A percentile compares a stretch with the other conserved stretches of the same genome.
These are phyloP conservation scores for Acanthamoeba lenticulata DNA, from an alignment of 208 protist species.

Conservation along the genomic window DNA sequence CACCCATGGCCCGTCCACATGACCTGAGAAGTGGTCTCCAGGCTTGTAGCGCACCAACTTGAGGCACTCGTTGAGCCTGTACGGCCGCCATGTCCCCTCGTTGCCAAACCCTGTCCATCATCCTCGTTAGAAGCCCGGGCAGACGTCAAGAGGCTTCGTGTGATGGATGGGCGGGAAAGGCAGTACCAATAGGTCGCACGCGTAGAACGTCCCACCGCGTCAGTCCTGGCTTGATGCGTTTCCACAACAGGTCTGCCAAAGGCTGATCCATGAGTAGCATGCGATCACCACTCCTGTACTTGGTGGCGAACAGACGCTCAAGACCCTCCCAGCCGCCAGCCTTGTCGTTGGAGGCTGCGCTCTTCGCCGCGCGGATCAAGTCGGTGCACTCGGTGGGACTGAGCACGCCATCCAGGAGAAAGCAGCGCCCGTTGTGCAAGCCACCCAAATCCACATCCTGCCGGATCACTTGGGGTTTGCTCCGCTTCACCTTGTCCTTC, in stretches of 20 bases:
- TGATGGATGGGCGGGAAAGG: neutral
- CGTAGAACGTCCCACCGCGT: neutral
- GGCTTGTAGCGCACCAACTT: neutral
- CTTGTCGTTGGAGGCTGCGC: neutral
- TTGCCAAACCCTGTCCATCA: conserved; percentile 1
- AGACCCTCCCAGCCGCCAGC: neutral
- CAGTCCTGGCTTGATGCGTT: neutral
- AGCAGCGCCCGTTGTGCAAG: neutral
- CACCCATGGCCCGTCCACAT: neutral
- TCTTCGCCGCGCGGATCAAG: neutral
- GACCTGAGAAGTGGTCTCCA: neutral
- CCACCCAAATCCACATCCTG: no score
- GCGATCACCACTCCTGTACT: neutral
- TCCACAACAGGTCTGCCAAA: neutral
- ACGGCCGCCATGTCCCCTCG: neutral
- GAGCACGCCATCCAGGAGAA: neutral
- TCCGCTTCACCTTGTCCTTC: no score
- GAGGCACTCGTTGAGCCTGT: neutral
- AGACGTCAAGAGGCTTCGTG: neutral
- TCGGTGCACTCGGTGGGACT: neutral
- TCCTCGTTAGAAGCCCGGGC: neutral
- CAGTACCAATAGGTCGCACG: neutral
- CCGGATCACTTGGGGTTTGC: no score
- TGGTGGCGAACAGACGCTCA: neutral
- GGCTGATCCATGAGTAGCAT: neutral